Evolutionary conservation across 192 early-diverging fungal genomes (phyloP).

Genomic region (Backusella circina): DNA sequence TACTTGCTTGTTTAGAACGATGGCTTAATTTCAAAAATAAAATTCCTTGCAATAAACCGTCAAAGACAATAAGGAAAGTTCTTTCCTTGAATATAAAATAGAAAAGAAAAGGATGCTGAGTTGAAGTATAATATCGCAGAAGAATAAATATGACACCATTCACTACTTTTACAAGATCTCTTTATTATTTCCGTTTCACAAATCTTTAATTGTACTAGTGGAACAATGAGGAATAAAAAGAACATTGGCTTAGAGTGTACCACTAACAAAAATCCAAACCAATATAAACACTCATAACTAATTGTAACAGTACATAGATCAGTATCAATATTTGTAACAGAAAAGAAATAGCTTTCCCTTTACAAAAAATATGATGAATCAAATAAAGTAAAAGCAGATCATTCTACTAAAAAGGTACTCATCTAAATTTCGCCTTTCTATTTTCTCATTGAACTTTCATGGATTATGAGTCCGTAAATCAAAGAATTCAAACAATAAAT

Average conservation of each 20-base stretch:
- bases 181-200: neutral
- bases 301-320: neutral
- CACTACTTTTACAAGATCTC: neutral
- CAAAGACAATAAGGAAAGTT: neutral
- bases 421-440: neutral
- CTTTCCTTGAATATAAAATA: neutral
- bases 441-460: neutral
- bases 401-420: neutral
- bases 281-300: neutral
- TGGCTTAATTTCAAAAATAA: neutral
- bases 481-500: neutral
- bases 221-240: neutral
- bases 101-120: neutral
- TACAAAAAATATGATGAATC: neutral
- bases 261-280: neutral
- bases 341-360: neutral
- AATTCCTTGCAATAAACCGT: neutral
- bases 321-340: neutral
- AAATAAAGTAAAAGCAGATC: neutral
- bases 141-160: neutral
- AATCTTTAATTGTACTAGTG: neutral
- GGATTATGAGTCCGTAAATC: neutral
- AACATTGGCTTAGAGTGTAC: neutral
- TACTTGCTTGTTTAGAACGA: neutral
- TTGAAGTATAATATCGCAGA: neutral